Percentiles rank a stretch among this genome's conserved stretches.
phyloP scores from a whole-genome alignment of 176 grass and related monocot species.

The Eremochloa ophiuroides region DNA sequence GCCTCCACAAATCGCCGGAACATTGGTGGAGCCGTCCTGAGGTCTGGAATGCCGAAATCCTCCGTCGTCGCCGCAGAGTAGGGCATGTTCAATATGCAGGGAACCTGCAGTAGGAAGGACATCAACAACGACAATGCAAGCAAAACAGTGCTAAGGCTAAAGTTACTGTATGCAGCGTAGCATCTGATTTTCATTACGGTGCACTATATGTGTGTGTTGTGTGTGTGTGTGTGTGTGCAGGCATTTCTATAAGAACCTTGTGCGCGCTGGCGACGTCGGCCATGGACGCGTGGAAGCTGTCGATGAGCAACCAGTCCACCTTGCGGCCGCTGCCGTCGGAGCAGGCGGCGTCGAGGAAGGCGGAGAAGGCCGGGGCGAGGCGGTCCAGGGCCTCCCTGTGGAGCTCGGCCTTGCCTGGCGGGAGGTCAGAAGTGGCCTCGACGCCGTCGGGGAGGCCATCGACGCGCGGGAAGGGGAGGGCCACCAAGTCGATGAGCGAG shows the following conservation, averaged over 20 bases:
- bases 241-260: neutral
- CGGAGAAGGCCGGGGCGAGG: neutral
- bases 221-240: too few relatives aligned
- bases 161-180: too few relatives aligned
- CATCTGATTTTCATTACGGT: too few relatives aligned
- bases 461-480: neutral
- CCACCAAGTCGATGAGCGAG: neutral
- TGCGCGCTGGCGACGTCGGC: neutral
- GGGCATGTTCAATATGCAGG: neutral
- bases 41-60: neutral
- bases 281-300: neutral
- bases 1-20: neutral
- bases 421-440: neutral
- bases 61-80: neutral
- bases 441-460: neutral
- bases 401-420: neutral
- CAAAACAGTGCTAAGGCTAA: neutral
- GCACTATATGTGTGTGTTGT: too few relatives aligned
- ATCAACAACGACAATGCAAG: too few relatives aligned
- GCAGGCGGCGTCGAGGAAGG: neutral
- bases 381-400: conserved; percentile 22
- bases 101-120: neutral
- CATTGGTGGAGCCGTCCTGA: neutral
- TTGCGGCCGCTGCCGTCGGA: neutral
- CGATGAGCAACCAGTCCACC: neutral